Conservation (phyloP, 2,329 filamentous ascomycete genomes). For the Hirsutella minnesotensis region DNA sequence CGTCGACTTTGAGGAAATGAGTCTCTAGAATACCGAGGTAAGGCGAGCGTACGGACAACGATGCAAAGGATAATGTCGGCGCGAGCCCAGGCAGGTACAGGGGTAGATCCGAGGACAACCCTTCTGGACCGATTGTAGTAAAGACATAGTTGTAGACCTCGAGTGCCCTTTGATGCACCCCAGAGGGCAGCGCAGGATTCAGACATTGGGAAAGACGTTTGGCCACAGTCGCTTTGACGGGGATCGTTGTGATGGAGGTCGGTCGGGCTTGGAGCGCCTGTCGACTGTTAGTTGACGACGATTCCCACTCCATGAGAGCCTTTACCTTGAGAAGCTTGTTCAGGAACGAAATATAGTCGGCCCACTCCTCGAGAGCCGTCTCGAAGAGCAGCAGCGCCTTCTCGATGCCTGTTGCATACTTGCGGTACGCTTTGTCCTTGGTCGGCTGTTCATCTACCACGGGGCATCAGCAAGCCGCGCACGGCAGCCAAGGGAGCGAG, state of each 20-base stretch:
- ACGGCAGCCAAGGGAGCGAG: constrained; percentile 4
- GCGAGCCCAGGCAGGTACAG: constrained; percentile 85
- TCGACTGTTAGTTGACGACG: too few relatives aligned
- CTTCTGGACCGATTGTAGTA: constrained; percentile 68
- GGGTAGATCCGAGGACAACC: constrained; percentile 68
- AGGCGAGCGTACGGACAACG: constrained; percentile 74
- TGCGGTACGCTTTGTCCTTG: constrained; percentile 63
- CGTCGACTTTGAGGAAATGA: constrained; percentile 62
- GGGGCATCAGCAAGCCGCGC: constrained; percentile 1
- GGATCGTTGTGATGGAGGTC: constrained; percentile 57
- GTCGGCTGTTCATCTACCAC: constrained; percentile 38
- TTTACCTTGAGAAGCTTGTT: constrained; percentile 77
- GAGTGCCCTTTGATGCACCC: constrained; percentile 92
- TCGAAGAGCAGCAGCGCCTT: constrained; percentile 84
- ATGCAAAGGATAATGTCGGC: constrained; percentile 86
- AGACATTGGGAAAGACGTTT: constrained; percentile 91
- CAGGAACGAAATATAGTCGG: constrained; percentile 96
- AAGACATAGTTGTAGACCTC: constrained; percentile 92
- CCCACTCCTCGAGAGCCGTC: constrained; percentile 92
- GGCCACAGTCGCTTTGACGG: constrained; percentile 71
- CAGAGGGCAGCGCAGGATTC: constrained; percentile 84
- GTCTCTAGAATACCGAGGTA: constrained; percentile 77
- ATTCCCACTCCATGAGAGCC: too few relatives aligned
- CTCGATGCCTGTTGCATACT: constrained; percentile 83
- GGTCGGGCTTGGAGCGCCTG: constrained; percentile 84